These are phyloP conservation scores for Cyphellophora attinorum DNA, from an alignment of 2,329 filamentous ascomycete species.

Conservation along the genomic window DNA sequence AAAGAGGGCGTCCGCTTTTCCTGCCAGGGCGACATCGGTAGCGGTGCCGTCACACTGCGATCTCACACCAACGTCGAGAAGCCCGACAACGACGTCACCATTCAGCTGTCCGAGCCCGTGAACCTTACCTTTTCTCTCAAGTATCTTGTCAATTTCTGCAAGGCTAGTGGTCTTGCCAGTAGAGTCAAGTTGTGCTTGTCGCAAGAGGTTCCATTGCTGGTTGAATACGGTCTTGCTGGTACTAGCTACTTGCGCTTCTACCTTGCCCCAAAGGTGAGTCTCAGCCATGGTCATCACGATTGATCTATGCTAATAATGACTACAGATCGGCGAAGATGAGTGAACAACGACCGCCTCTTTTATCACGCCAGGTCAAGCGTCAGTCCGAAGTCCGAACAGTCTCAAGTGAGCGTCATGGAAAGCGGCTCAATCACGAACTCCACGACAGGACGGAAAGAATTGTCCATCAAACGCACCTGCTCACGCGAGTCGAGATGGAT, in stretches of 20 bases:
- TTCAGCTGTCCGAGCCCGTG: constrained; percentile 86
- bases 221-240: constrained; percentile 75
- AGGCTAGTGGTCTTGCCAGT: constrained; percentile 74
- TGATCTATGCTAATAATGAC: constrained; percentile 24
- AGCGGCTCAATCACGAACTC: too few species aligned
- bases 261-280: constrained; percentile 83
- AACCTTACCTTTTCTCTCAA: constrained; percentile 95
- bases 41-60: constrained; percentile 83
- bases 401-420: too few species aligned
- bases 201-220: constrained; percentile 88
- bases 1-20: constrained; percentile 97
- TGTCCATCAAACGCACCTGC: too few species aligned
- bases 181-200: constrained; percentile 89
- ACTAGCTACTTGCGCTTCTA: constrained; percentile 94
- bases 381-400: too few species aligned
- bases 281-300: not conserved
- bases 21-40: constrained; percentile 90
- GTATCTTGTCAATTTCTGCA: constrained; percentile 99
- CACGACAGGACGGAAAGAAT: too few species aligned
- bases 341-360: too few species aligned
- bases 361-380: too few species aligned
- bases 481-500: too few species aligned
- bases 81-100: constrained; percentile 73
- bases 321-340: constrained; percentile 55
- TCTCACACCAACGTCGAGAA: constrained; percentile 85